phyloP scores from a whole-genome alignment of 345 rosid species.

The Anastatica hierochuntica region DNA sequence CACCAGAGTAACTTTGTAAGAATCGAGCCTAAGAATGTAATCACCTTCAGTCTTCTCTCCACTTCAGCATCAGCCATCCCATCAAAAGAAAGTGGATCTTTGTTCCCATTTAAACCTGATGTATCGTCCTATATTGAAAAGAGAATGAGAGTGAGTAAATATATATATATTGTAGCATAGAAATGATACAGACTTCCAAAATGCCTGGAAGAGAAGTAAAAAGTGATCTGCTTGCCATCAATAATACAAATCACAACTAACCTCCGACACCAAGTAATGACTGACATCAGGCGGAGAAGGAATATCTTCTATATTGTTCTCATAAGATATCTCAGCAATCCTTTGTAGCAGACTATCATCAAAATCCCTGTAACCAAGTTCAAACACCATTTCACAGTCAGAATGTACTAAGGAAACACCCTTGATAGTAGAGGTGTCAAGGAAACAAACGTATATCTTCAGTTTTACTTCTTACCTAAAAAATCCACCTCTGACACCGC shows the following conservation, averaged over 20 bases:
- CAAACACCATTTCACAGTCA: slow-evolving; percentile 16
- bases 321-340: slow-evolving; percentile 66
- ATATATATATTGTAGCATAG: slow-evolving; percentile 1
- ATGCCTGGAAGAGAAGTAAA: slow-evolving; percentile 1
- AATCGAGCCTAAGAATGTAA: background rate
- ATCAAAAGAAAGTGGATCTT: slow-evolving; percentile 63
- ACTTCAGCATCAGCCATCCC: slow-evolving; percentile 86
- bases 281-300: slow-evolving; percentile 96
- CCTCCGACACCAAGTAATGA: slow-evolving; percentile 86
- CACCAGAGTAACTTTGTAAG: background rate
- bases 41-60: slow-evolving; percentile 78
- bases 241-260: slow-evolving; percentile 30
- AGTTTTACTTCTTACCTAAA: slow-evolving; percentile 94
- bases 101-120: slow-evolving; percentile 52
- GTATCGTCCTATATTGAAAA: slow-evolving; percentile 59
- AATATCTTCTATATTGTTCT: slow-evolving; percentile 57
- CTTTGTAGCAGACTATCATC: slow-evolving; percentile 83
- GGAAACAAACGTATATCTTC: slow-evolving; percentile 4
- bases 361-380: slow-evolving; percentile 60
- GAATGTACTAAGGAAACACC: slow-evolving; percentile 10
- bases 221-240: background rate
- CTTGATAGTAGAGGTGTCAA: slow-evolving; percentile 6
- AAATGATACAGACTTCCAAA: slow-evolving; percentile 2
- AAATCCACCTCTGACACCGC: slow-evolving; percentile 93
- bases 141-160: slow-evolving; percentile 9